Conservation (phyloP, 2,329 filamentous ascomycete genomes). For the Talaromyces albobiverticillius region DNA sequence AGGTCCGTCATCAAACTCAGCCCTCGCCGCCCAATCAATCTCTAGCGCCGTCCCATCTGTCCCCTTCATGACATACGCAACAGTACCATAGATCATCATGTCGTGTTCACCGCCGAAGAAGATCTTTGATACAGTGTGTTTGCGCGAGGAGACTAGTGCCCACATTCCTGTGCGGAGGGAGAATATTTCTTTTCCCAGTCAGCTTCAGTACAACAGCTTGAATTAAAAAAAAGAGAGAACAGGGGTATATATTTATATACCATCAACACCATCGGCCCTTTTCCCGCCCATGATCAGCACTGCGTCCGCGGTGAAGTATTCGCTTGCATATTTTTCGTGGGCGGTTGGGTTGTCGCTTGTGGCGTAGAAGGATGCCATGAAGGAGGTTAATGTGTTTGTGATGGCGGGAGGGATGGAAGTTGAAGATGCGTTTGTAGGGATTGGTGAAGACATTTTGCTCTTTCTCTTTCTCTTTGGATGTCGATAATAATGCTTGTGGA, state of each 20-base stretch:
- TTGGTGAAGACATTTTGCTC: too few species aligned
- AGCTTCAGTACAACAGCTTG: too few species aligned
- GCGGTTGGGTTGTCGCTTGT: constrained; percentile 33
- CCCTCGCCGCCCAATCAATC: constrained; percentile 36
- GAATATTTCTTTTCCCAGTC: constrained; percentile 27
- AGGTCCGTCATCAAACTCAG: constrained; percentile 29
- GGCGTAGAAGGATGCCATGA: constrained; percentile 36
- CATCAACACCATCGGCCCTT: constrained; percentile 28
- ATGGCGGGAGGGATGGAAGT: not conserved
- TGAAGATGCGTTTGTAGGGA: too few species aligned
- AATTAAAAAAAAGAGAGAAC: too few species aligned
- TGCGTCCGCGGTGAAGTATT: constrained; percentile 31
- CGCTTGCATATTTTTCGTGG: constrained; percentile 34
- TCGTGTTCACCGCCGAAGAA: constrained; percentile 33
- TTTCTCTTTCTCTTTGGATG: too few species aligned
- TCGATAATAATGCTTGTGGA: too few species aligned
- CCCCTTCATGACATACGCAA: constrained; percentile 31
- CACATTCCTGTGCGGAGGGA: constrained; percentile 34
- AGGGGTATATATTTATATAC: too few species aligned
- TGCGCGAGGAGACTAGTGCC: constrained; percentile 34
- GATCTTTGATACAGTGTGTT: constrained; percentile 28
- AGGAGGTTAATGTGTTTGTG: constrained; percentile 23
- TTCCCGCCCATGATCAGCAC: constrained; percentile 39
- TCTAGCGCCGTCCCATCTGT: constrained; percentile 30
- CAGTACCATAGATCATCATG: constrained; percentile 37